Evolutionary conservation across 2,329 filamentous ascomycete genomes (phyloP), one percentile per base, ranked within the genome.

Genomic region (Pseudocercospora musae): DNA sequence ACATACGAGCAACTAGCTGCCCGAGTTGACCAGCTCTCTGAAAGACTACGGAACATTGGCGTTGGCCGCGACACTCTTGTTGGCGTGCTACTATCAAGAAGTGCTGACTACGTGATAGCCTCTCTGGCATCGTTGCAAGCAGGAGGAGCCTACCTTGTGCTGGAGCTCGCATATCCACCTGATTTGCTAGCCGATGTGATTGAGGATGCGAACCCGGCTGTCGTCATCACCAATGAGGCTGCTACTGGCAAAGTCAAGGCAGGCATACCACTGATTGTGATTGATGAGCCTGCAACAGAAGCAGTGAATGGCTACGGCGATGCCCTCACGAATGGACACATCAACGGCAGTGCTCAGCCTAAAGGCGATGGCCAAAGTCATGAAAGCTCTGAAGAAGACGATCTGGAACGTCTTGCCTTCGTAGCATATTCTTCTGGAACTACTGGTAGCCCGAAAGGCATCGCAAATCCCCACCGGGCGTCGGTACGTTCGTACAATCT

Each of bases 401-500:
- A 93, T 71, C 77, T 93, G 58, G 89, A 92, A 66, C 83, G 87
- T 48, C 81, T 93, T 20, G 86, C 88, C 18, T 94, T 93, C 73
- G 89, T 93, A n/a, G 89, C 89, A 1, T 92, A 92, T 76, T 91
- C 89, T 0, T 91, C 88, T 4, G 89, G 89, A 37, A 91, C 89
- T 0, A 92, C 89, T 0, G 89, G 89, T 67, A 87, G 86, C 66
- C 89, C 89, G n/a, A 92, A 92, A 76, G 89, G 89, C 59, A 93
- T 94, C 72, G 89, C 88, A 58, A 93, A 93, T 73, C 87, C 89
- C 1, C 66, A 68, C 74, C 82, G 85, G 70, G 90, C 90, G 15
- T 82, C 90, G 0, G 87, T 93, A 1, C 82, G 85, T 27, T 93
- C 90, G 6, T 93, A 93, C 72, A 81, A 91, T 68, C 75, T 91